Evolutionary conservation across 148 eudicot species (phyloP), one percentile per base, ranked within the genome.

Genomic region (Talinum fruticosum): DNA sequence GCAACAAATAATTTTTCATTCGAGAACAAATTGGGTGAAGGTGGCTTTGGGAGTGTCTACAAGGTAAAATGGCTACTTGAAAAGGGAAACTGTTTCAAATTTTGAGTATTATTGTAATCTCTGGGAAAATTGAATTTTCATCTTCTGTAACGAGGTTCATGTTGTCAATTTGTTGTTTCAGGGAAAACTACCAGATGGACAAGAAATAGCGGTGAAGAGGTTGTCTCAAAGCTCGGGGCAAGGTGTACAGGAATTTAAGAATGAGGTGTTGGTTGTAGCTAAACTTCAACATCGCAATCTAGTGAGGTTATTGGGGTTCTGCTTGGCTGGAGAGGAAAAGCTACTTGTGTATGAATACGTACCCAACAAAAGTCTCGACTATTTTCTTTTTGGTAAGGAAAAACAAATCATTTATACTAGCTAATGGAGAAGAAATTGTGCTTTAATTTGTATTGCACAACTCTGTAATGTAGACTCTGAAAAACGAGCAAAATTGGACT

Each of bases 21-120:
- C 7, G 75, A 66, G 10, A 83, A 79, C 73, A 83, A 81, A 69
- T 44, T 87, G 8, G 88, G 82, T 2, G 71, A 75, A 79, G 90
- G 88, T 41, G 88, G 88, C 24, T 85, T 87, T 69, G 90, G 90
- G 21, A 64, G 59, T 6, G 90, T 87, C 2, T 87, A 85, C 53
- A 85, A 85, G 90, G 90, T 87, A 81, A 26, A 38, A 15, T 6
- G 1, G 30, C 30, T 37, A 34, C 29, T 37, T 18, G 4, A 21
- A n/a, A 28, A 6, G 15, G 26, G 2, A 7, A 34, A 21, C 1
- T 2, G 10, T 24, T 21, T 19, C 24, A 38, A 10, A 2, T 41
- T 71, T 8, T 0, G 16, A 14, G 41, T 2, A 69, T 69, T 19
- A 8, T 19, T 3, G 13, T 2, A 12, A 41, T 36, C 13, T 72